Conservation (phyloP, 2,329 filamentous ascomycete genomes). For the Chrysosporium keratinophilum region DNA sequence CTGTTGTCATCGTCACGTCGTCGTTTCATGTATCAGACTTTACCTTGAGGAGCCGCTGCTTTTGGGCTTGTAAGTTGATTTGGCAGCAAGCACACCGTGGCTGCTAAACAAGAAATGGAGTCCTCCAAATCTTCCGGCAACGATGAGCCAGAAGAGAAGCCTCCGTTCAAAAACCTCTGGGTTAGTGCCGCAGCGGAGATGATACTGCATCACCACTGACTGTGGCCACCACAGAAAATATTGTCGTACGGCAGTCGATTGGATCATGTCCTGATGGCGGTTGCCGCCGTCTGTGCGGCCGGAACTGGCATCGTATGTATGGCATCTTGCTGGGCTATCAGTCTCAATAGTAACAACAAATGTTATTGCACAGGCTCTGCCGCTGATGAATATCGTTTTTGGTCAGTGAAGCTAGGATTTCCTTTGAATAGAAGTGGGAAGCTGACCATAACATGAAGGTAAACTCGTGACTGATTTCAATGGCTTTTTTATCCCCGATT, state of each 20-base stretch:
- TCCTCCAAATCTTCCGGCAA: background rate
- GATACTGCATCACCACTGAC: constrained; percentile 5
- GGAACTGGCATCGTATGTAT: constrained; percentile 23
- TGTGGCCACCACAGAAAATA: constrained; percentile 17
- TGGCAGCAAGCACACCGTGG: too few relatives aligned
- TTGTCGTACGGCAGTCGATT: constrained; percentile 19
- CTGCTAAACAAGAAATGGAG: too few relatives aligned
- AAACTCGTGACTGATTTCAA: constrained; percentile 47
- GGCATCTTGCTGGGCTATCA: background rate
- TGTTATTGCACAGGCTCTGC: constrained; percentile 19
- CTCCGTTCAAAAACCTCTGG: constrained; percentile 21
- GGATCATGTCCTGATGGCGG: constrained; percentile 18
- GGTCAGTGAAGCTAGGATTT: constrained; percentile 24
- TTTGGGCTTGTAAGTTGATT: too few relatives aligned
- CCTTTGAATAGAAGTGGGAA: background rate
- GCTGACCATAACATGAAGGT: constrained; percentile 9
- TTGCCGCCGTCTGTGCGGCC: constrained; percentile 19
- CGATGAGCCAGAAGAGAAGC: constrained; percentile 15
- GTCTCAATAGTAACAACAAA: background rate
- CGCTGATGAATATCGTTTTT: constrained; percentile 52
- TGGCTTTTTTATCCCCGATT: constrained; percentile 41
- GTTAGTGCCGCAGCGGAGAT: constrained; percentile 12
- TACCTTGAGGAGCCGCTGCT: too few relatives aligned
- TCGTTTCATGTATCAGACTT: too few relatives aligned
- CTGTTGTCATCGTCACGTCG: too few relatives aligned